Evolutionary conservation across 345 rosid species (phyloP).

Genomic region (Trapa bicornis): DNA sequence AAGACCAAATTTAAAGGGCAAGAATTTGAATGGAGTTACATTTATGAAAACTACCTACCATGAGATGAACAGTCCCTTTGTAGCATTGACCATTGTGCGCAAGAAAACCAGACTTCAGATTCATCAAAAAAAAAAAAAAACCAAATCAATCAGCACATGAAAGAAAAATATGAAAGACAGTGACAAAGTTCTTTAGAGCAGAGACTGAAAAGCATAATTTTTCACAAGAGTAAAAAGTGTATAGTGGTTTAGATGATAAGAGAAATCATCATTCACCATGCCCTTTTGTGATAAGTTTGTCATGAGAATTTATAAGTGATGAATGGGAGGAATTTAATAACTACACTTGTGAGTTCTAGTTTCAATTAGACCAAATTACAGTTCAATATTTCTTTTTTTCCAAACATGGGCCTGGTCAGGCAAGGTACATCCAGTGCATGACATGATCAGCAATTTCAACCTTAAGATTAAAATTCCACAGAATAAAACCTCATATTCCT

Average conservation of each 20-base stretch:
- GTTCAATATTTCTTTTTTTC: not conserved
- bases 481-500: no score
- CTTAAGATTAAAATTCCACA: no score
- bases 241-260: not conserved
- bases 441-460: not conserved
- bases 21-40: not conserved
- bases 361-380: not conserved
- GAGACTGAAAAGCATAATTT: not conserved
- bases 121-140: not conserved
- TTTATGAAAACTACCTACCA: slow-evolving; percentile 25
- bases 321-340: not conserved
- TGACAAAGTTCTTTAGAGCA: not conserved
- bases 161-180: not conserved
- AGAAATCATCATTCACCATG: not conserved
- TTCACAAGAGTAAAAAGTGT: not conserved
- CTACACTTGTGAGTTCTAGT: not conserved
- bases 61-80: slow-evolving; percentile 68
- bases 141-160: not conserved
- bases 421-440: not conserved
- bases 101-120: not conserved
- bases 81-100: slow-evolving; percentile 62
- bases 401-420: not conserved
- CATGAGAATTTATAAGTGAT: not conserved
- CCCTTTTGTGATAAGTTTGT: not conserved
- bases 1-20: not conserved